These are phyloP conservation scores for Pestalotiopsis sp. DNA, from an alignment of 2,329 filamentous ascomycete genomes.

Conservation along the genomic window DNA sequence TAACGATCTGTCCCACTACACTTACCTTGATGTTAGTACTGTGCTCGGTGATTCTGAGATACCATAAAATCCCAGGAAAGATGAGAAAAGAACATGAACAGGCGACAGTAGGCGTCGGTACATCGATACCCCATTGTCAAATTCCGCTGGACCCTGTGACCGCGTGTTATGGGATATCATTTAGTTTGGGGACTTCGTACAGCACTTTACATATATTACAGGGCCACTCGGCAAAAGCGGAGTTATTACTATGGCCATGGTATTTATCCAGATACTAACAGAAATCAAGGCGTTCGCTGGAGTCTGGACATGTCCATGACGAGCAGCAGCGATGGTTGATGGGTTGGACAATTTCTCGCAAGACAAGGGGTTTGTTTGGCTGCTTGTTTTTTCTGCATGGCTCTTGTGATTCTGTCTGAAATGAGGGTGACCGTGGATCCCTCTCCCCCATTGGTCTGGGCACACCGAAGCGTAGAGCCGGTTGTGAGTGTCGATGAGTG, in stretches of 20 bases:
- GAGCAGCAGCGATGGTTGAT: neutral
- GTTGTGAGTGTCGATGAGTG: neutral
- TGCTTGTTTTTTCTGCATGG: neutral
- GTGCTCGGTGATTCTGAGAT: too few relatives aligned
- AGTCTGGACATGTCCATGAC: neutral
- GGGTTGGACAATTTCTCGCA: neutral
- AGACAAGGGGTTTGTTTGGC: neutral
- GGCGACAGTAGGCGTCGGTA: too few relatives aligned
- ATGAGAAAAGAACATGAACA: too few relatives aligned
- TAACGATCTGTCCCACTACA: too few relatives aligned
- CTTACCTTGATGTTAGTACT: too few relatives aligned
- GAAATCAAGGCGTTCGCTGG: neutral
- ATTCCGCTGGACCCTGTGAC: too few relatives aligned
- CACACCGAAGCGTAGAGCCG: neutral
- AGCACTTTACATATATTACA: neutral
- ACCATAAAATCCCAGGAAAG: too few relatives aligned
- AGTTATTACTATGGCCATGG: neutral
- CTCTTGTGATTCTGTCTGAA: neutral
- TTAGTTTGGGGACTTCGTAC: neutral
- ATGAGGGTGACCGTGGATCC: neutral
- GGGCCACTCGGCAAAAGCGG: slow-evolving; percentile 2
- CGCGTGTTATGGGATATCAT: too few relatives aligned
- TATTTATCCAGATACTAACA: slow-evolving; percentile 1
- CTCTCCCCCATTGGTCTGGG: neutral
- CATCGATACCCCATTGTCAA: too few relatives aligned